These are phyloP conservation scores for Ruellia speciosa DNA, from an alignment of 305 asterid species.

Conservation along the genomic window DNA sequence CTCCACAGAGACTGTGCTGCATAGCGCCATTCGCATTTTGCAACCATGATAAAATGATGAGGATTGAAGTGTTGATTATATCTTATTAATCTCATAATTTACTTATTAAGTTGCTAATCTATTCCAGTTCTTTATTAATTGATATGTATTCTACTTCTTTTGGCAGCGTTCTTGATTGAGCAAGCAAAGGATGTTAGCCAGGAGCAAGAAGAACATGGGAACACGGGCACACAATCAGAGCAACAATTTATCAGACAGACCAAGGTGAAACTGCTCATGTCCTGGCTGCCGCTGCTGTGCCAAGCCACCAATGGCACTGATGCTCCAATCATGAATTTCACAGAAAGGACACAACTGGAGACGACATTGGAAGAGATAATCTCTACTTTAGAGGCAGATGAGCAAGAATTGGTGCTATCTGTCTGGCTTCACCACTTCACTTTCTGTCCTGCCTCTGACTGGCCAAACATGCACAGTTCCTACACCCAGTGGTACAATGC, in stretches of 20 bases:
- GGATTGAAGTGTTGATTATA: background rate
- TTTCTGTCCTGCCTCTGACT: slow-evolving; percentile 62
- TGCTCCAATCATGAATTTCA: slow-evolving; percentile 46
- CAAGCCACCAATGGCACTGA: slow-evolving; percentile 64
- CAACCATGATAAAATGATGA: no score
- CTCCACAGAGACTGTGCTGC: no score
- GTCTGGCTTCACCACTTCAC: slow-evolving; percentile 89
- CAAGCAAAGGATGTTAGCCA: slow-evolving; percentile 49
- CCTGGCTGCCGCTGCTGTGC: slow-evolving; percentile 83
- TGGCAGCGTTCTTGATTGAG: slow-evolving; percentile 59
- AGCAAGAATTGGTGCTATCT: slow-evolving; percentile 72
- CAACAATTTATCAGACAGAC: slow-evolving; percentile 29
- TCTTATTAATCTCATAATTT: background rate
- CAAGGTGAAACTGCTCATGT: slow-evolving; percentile 50
- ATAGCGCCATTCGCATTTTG: no score
- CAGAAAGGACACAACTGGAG: slow-evolving; percentile 62
- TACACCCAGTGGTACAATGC: slow-evolving; percentile 60
- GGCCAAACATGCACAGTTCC: slow-evolving; percentile 76
- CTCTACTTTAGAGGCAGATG: slow-evolving; percentile 39
- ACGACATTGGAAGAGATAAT: slow-evolving; percentile 50
- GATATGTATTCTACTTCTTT: background rate
- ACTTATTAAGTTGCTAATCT: background rate
- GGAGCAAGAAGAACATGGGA: slow-evolving; percentile 24
- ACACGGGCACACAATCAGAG: slow-evolving; percentile 6
- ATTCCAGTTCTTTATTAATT: background rate